Evolutionary conservation across 176 grass and related monocot species (phyloP).

Genomic region (Miscanthus lutarioriparius): DNA sequence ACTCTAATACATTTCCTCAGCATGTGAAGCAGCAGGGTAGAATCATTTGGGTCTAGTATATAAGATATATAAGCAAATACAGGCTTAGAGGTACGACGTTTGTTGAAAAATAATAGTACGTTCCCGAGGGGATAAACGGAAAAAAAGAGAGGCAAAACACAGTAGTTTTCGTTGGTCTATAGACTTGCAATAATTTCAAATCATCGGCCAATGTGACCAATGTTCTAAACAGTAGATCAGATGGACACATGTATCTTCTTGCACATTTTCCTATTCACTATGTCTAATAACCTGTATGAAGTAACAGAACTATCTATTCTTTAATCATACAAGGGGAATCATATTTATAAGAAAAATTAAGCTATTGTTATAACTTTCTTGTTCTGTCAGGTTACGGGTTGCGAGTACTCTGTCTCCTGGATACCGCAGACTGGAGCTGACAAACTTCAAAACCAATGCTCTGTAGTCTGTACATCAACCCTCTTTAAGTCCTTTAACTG

Average conservation of each 20-base stretch:
- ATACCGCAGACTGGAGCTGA: not conserved
- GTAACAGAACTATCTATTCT: not conserved
- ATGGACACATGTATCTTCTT: not conserved
- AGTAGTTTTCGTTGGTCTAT: not conserved
- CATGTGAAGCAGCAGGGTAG: not conserved
- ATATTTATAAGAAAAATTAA: slow-evolving; percentile 40
- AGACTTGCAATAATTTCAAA: not conserved
- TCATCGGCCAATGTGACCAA: not conserved
- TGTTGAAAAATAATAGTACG: not conserved
- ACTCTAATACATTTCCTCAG: not conserved
- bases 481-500: slow-evolving; percentile 4
- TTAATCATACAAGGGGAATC: slow-evolving; percentile 17
- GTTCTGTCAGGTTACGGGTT: not conserved
- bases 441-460: slow-evolving; percentile 36
- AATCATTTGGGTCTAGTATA: not conserved
- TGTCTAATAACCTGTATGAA: not conserved
- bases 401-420: not conserved
- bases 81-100: not conserved
- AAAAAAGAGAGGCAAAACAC: not conserved
- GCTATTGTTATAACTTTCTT: slow-evolving; percentile 21
- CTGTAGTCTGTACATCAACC: slow-evolving; percentile 44
- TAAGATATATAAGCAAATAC: not conserved
- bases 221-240: slow-evolving; percentile 35
- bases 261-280: not conserved
- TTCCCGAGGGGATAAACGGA: not conserved